phyloP scores from a whole-genome alignment of 202 grass and related monocot genomes.

The Cymbopogon flexuosus region DNA sequence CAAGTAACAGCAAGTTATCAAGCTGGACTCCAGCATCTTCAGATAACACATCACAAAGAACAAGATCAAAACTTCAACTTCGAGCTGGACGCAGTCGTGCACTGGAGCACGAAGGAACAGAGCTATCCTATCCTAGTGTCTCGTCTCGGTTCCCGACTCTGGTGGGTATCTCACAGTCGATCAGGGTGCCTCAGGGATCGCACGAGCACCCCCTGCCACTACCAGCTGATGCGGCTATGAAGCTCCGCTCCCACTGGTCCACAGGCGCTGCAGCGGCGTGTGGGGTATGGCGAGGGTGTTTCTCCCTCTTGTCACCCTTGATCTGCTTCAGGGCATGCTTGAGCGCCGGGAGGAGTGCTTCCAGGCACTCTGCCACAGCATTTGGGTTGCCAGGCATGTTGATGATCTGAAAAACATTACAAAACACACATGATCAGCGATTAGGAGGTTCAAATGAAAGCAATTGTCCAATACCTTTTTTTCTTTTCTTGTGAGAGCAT shows the following conservation, averaged over 20 bases:
- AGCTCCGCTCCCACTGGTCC: slow-evolving; percentile 79
- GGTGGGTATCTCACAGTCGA: neutral
- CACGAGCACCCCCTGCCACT: slow-evolving; percentile 48
- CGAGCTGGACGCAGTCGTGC: neutral
- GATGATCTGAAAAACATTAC: slow-evolving; percentile 54
- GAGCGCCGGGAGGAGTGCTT: slow-evolving; percentile 62
- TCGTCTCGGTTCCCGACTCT: neutral
- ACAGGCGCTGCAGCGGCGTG: slow-evolving; percentile 43
- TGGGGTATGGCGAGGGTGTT: slow-evolving; percentile 68
- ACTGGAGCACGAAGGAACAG: neutral
- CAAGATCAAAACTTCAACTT: slow-evolving; percentile 15
- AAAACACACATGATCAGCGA: neutral
- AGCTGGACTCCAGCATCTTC: neutral
- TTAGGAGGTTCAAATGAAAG: neutral
- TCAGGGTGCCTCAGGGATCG: slow-evolving; percentile 27
- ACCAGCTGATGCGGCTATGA: slow-evolving; percentile 34
- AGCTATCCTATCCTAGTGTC: neutral
- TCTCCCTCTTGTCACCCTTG: slow-evolving; percentile 88
- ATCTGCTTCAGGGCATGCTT: slow-evolving; percentile 82
- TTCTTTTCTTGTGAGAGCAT: neutral
- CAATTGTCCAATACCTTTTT: neutral
- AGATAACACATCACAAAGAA: neutral
- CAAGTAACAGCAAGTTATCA: neutral
- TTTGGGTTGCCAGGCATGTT: slow-evolving; percentile 99
- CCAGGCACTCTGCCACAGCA: slow-evolving; percentile 79